Base-by-base conservation (phyloP, 768 basidiomycete genomes). In the Kwoniella newhampshirensis region DNA sequence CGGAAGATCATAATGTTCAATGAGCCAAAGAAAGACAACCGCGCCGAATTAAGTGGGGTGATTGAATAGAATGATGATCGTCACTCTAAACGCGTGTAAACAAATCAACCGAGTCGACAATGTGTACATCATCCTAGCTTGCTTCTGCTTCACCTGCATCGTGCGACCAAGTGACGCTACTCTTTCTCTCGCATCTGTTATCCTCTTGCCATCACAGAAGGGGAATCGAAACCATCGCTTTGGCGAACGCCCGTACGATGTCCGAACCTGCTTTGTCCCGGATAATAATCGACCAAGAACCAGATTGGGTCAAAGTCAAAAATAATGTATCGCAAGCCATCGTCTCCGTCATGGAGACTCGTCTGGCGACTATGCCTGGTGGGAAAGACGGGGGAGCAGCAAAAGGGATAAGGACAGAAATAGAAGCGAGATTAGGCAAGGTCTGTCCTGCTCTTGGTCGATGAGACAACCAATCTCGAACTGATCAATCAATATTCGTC, bases 291-390 rank as follows among this genome's bases (percentile, higher is more conserved):
- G 86, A 86, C 51, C 82, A 81, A 3, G 78, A 86, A 18, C 78
- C 82, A 11, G 84, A 86, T 71, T 89, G 87, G 87, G 77, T 82
- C 49, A 79, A 82, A 37, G 79, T 89, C 42, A 81, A 83, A 59
- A 66, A 72, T 42, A 82, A 82, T 74, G 83, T 85, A 62, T 80
- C 75, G 41, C 65, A 77, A 17, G 79, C 82, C 11, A 79, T 84
- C 12, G 57, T 81, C 13, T 67, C 74, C 1, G 72, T 74, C 27
- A 78, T 88, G 39, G 81, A 84, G 42, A 75, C 79, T 35, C 77
- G 81, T 56, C 77, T 85, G 35, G 73, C 74, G 7, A 65, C 78
- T 15, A 44, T 70, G 39, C 64, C 70, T 11, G 78, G 76, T 32
- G 79, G 78, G 23, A 72, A 79, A 43, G 41, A 70, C 15, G 73